phyloP scores from a whole-genome alignment of 768 basidiomycete genomes.

The Pleurotus sapidus region DNA sequence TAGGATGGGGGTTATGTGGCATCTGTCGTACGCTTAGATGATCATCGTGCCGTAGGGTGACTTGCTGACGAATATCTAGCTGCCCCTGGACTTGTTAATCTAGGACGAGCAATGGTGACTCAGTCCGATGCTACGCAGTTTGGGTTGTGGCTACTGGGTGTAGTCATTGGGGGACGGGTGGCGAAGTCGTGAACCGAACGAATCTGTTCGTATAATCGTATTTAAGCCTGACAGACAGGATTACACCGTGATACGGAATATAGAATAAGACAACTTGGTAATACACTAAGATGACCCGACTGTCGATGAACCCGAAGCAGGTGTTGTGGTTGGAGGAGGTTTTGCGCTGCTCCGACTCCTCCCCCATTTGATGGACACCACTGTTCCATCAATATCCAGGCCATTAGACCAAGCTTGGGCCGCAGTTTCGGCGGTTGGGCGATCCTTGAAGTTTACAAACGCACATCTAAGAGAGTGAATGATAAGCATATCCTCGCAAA shows the following conservation, averaged over 20 bases:
- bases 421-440: conserved; percentile 80
- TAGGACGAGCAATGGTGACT: conserved; percentile 45
- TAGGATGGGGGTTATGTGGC: conserved; percentile 61
- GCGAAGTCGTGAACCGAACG: conserved; percentile 9
- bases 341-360: conserved; percentile 55
- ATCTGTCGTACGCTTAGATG: conserved; percentile 51
- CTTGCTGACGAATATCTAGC: conserved; percentile 29
- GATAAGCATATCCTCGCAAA: not conserved
- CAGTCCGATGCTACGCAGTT: conserved; percentile 29
- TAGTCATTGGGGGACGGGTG: conserved; percentile 38
- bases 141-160: conserved; percentile 38
- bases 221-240: not conserved
- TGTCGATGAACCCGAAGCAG: not conserved
- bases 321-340: conserved; percentile 14
- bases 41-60: not conserved
- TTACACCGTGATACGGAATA: not conserved
- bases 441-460: conserved; percentile 90
- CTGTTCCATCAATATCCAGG: conserved; percentile 79
- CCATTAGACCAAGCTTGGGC: conserved; percentile 91
- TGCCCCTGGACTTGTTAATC: conserved; percentile 60
- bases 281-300: not conserved
- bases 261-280: not conserved
- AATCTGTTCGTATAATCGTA: no score
- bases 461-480: conserved; percentile 64
- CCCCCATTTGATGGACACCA: conserved; percentile 84